Evolutionary conservation across 345 rosid species (phyloP).

Genomic region (Iberis pinnata): DNA sequence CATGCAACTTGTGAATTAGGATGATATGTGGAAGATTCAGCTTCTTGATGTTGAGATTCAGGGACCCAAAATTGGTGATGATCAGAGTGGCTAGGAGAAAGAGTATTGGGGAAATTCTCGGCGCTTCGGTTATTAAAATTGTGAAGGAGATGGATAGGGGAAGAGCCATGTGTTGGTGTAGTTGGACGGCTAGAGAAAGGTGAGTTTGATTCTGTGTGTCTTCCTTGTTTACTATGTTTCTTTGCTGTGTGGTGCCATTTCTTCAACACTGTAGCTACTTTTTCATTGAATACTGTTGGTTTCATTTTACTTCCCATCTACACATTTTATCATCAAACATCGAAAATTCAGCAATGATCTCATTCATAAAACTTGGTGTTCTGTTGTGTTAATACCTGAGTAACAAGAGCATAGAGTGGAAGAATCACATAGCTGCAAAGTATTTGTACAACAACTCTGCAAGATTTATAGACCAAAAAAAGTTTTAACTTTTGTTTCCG

Average conservation of each 20-base stretch:
- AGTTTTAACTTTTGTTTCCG: neutral
- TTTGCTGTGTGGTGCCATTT: slow-evolving; percentile 73
- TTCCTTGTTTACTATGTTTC: slow-evolving; percentile 57
- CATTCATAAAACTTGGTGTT: neutral
- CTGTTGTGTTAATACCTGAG: slow-evolving; percentile 44
- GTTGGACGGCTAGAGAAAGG: slow-evolving; percentile 59
- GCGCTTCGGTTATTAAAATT: slow-evolving; percentile 24
- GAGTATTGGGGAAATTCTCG: slow-evolving; percentile 21
- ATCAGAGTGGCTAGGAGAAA: slow-evolving; percentile 29
- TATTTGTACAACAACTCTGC: slow-evolving; percentile 69
- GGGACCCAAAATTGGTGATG: slow-evolving; percentile 27
- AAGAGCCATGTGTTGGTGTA: slow-evolving; percentile 52
- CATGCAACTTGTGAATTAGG: slow-evolving; percentile 24
- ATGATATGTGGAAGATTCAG: slow-evolving; percentile 23
- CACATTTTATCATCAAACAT: neutral
- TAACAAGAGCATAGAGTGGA: slow-evolving; percentile 89
- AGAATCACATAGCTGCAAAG: slow-evolving; percentile 93
- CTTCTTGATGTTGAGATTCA: slow-evolving; percentile 25
- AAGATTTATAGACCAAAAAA: neutral
- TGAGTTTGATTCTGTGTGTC: slow-evolving; percentile 37
- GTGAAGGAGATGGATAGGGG: slow-evolving; percentile 59
- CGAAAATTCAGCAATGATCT: neutral
- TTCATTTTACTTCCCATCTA: slow-evolving; percentile 96
- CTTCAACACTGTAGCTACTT: slow-evolving; percentile 55
- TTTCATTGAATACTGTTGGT: slow-evolving; percentile 78